Conservation (phyloP, 2,329 filamentous ascomycete genomes). For the Arthrobotrys conoides region DNA sequence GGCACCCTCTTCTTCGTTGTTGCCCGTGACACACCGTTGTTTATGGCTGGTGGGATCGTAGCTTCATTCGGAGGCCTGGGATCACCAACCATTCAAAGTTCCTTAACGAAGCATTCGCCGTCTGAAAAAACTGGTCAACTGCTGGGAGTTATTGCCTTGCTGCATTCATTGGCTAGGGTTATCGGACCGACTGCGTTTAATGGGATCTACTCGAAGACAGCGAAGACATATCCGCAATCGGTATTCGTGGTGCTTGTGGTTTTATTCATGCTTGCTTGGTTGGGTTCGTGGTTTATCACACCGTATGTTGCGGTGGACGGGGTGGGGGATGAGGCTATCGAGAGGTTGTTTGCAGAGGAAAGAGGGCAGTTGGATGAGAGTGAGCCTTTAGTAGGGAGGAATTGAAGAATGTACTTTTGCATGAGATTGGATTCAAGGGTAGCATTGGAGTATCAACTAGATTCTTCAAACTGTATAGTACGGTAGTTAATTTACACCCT, state of each 20-base stretch:
- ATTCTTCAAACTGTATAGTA: no score
- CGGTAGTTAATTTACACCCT: background rate
- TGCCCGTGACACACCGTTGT: conserved; percentile 70
- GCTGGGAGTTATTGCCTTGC: conserved; percentile 86
- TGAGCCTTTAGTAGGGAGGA: conserved; percentile 35
- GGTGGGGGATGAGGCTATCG: conserved; percentile 18
- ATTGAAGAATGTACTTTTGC: background rate
- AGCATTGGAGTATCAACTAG: background rate
- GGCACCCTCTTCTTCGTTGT: conserved; percentile 83
- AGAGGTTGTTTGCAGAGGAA: conserved; percentile 34
- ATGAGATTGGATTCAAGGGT: background rate
- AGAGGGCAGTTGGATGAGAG: conserved; percentile 36
- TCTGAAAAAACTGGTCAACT: conserved; percentile 84
- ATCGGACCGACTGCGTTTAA: conserved; percentile 75
- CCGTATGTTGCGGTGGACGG: conserved; percentile 68
- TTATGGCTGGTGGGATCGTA: conserved; percentile 75
- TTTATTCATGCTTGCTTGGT: conserved; percentile 77
- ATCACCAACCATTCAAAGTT: conserved; percentile 84
- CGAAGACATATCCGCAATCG: conserved; percentile 82
- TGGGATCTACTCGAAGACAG: conserved; percentile 85
- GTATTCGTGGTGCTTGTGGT: conserved; percentile 82
- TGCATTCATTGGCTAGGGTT: conserved; percentile 79
- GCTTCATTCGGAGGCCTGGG: conserved; percentile 86
- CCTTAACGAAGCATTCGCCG: conserved; percentile 91
- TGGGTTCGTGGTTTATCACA: conserved; percentile 78